Base-by-base conservation (phyloP, 2,329 filamentous ascomycete species). In the Calonectria montana region DNA sequence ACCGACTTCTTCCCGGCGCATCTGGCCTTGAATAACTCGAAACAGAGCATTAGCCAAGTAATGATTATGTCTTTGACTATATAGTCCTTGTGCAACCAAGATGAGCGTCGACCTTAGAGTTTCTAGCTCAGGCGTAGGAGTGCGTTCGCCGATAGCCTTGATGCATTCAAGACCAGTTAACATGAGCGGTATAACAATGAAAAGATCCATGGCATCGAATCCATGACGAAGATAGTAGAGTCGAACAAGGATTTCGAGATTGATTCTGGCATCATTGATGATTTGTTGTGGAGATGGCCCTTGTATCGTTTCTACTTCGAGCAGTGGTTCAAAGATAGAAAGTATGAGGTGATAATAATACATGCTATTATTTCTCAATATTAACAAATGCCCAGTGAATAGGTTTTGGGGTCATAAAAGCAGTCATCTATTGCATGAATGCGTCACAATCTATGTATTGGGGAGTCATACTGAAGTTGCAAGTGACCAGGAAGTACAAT, bases 401-500 rank as follows among this genome's bases (percentile, higher is more conserved):
- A 6, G 9, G 47, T 29, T 9, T 4, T 13, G 25, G 2, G n/a
- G 10, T 5, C 4, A 8, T 29, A 35, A 23, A 37, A 12, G n/a
- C 5, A 23, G 2, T 15, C 9, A 18, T 10, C 2, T 10, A 3
- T 27, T 15, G 10, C 18, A 2, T n/a, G 12, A 6, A 15, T 37
- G 29, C n/a, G 21, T 10, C 18, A 21, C 7, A 5, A 12, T 3
- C 4, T n/a, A 21, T 8, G 9, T 9, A 9, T 45, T 21, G n/a
- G n/a, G 50, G 16, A n/a, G 16, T 74, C 83, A 76, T 72, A 84
- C 82, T 85, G 83, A 43, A 84, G 67, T 31, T 82, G 81, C 2
- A 85, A 55, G 25, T 85, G 83, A 1, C 76, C 78, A 6, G 83
- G 83, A 18, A 83, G 72, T 0, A 78, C 81, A 2, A 84, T 82